Conservation (phyloP, 495 filamentous ascomycete genomes). For the Mycothermus thermophilus region DNA sequence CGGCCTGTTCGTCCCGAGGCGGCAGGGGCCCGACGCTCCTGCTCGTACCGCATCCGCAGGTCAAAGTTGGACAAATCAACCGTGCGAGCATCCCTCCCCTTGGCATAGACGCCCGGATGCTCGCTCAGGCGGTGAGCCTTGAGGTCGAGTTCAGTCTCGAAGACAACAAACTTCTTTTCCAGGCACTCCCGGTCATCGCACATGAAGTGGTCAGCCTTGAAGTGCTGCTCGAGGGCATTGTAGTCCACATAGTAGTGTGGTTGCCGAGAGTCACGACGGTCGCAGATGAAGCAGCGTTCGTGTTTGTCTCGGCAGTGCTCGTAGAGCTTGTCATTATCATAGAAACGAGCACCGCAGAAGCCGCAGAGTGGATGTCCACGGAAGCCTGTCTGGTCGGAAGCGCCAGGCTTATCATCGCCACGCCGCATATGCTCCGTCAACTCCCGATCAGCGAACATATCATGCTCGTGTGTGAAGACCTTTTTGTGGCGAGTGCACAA, state of each 20-base stretch:
- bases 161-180: constrained; percentile 98
- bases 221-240: constrained; percentile 69
- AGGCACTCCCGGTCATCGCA: constrained; percentile 76
- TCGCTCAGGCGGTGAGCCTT: constrained; percentile 40
- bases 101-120: constrained; percentile 26
- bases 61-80: constrained; percentile 84
- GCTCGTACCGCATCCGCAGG: constrained; percentile 53
- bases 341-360: constrained; percentile 86
- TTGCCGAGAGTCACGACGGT: constrained; percentile 50
- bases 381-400: constrained; percentile 87
- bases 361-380: constrained; percentile 89
- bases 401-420: constrained; percentile 84
- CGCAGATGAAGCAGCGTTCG: constrained; percentile 90
- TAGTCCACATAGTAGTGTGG: constrained; percentile 87
- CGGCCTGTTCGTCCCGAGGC: constrained; percentile 27
- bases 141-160: constrained; percentile 83
- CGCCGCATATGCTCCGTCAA: constrained; percentile 75
- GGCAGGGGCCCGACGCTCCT: constrained; percentile 40
- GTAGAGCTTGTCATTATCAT: constrained; percentile 90
- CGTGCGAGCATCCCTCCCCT: constrained; percentile 70
- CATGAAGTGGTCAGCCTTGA: constrained; percentile 72
- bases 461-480: constrained; percentile 96
- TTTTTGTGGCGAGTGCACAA: constrained; percentile 92
- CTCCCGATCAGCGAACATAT: constrained; percentile 72
- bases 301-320: constrained; percentile 83